Conservation (phyloP, 768 basidiomycete species). For the Filobasidium wieringae region DNA sequence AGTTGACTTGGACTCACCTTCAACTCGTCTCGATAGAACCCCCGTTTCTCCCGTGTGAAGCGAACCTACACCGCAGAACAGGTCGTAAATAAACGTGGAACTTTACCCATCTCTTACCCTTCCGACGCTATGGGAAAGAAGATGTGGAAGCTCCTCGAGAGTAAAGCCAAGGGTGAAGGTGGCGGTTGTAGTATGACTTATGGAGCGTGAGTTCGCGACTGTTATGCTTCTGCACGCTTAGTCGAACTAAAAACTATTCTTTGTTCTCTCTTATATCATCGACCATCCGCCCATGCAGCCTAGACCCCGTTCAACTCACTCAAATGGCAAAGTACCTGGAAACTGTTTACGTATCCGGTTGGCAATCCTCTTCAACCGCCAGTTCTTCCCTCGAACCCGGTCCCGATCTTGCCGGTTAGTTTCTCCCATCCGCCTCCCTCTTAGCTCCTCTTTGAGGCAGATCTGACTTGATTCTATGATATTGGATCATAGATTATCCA, state of each 20-base stretch:
- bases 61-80: slow-evolving; percentile 88
- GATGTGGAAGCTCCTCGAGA: slow-evolving; percentile 59
- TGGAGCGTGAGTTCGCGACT: slow-evolving; percentile 67
- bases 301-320: slow-evolving; percentile 94
- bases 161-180: slow-evolving; percentile 50
- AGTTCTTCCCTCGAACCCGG: slow-evolving; percentile 91
- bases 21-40: slow-evolving; percentile 46
- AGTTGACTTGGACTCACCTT: neutral
- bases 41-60: slow-evolving; percentile 73
- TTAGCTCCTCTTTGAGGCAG: neutral
- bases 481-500: slow-evolving; percentile 61
- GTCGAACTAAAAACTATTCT: too few species aligned
- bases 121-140: slow-evolving; percentile 78
- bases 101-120: slow-evolving; percentile 70
- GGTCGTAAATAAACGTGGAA: slow-evolving; percentile 88
- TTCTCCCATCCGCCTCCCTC: neutral
- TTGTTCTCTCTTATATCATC: slow-evolving; percentile 1
- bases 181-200: slow-evolving; percentile 68
- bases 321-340: slow-evolving; percentile 97
- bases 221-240: neutral
- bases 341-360: slow-evolving; percentile 94
- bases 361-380: slow-evolving; percentile 77
- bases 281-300: slow-evolving; percentile 40
- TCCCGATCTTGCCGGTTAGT: slow-evolving; percentile 85
- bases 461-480: slow-evolving; percentile 17